Base-by-base conservation (phyloP, 2,329 filamentous ascomycete genomes). In the Ceratocystis colombiana region DNA sequence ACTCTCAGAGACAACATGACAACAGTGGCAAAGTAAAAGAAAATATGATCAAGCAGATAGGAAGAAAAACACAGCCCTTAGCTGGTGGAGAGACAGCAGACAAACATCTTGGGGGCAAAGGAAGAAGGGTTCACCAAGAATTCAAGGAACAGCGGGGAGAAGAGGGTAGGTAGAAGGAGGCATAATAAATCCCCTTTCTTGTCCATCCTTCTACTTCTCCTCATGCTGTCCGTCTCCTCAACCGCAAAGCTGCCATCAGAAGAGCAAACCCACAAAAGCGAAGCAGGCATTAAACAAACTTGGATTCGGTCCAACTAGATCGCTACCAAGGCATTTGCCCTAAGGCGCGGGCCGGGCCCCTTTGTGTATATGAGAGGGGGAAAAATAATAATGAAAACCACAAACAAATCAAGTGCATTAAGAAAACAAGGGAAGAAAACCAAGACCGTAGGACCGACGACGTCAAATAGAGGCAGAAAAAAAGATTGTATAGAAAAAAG, bases 401-500 rank as follows among this genome's bases (percentile, higher is more conserved):
- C 28, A 45, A 64, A 66, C 61, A 64, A 37, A 45, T 44, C 30
- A 59, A 62, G 64, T 50, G 46, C 57, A 46, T 45, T n/a, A 62
- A 62, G 64, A 53, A 48, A 64, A 62, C 66, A 68, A 69, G 70
- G 62, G 62, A 69, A 69, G 25, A 53, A 66, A 69, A 33, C 45
- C 20, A 44, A 46, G 57, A 55, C 33, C 48, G 50, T 20, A 45
- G 65, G 53, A 66, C 61, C 62, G 66, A 59, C 44, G 61, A 22
- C 17, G 5, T 48, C 62, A 62, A 65, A 66, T 48, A 59, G 64
- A 17, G n/a, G 67, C 65, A 66, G 62, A 41, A 15, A 69, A 68
- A 67, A 61, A 68, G 64, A 67, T 68, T 64, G 64, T 69, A 71
- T 45, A 61, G 48, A 61, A 61, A 61, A 46, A 33, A 55, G 46